phyloP scores from a whole-genome alignment of 305 asterid species.

The Ajuga reptans region DNA sequence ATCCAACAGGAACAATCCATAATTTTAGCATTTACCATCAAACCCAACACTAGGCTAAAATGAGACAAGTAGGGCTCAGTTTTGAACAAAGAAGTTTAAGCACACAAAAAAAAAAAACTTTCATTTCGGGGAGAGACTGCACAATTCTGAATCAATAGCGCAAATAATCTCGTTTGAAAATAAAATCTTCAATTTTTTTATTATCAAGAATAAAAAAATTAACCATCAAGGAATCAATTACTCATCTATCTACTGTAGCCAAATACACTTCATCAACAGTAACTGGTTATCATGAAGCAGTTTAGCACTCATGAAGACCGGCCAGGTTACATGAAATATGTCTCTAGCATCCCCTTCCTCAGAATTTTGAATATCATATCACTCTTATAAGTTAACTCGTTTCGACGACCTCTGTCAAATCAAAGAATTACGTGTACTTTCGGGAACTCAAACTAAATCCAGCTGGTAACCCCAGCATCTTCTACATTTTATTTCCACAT shows the following conservation, averaged over 20 bases:
- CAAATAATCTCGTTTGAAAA: neutral
- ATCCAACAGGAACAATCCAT: neutral
- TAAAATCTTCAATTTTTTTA: neutral
- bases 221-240: neutral
- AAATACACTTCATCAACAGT: constrained; percentile 11
- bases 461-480: constrained; percentile 2
- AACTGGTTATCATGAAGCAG: constrained; percentile 3
- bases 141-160: neutral
- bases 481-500: neutral
- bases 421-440: neutral
- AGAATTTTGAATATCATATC: neutral
- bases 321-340: neutral
- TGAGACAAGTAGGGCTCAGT: neutral
- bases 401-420: neutral
- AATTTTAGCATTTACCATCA: neutral
- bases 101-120: too few species aligned
- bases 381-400: constrained; percentile 8
- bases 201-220: neutral
- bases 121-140: neutral
- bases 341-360: constrained; percentile 4
- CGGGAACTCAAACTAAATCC: constrained; percentile 15
- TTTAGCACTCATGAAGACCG: neutral
- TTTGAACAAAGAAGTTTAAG: neutral
- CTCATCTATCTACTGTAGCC: neutral
- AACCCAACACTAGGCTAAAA: neutral